A percentile compares a stretch with the other conserved stretches of the same genome.
phyloP scores from a whole-genome alignment of 2,329 filamentous ascomycete species.

The Cytospora leucostoma region DNA sequence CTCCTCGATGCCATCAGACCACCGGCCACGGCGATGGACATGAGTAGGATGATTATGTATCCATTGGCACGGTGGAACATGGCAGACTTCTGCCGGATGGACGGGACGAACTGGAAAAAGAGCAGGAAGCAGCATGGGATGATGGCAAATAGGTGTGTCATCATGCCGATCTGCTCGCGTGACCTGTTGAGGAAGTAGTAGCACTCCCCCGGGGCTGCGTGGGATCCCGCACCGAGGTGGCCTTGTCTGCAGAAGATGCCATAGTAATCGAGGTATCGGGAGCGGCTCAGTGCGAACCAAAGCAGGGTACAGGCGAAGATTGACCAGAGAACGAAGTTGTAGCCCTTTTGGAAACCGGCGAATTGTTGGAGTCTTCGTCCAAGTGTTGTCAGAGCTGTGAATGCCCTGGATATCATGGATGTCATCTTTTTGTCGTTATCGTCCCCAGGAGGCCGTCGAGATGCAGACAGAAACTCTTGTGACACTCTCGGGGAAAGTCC shows the following conservation, averaged over 20 bases:
- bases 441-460: not conserved
- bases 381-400: not conserved
- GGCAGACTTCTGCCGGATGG: constrained; percentile 48
- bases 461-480: constrained; percentile 1
- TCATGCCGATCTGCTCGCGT: constrained; percentile 43
- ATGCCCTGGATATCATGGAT: not conserved
- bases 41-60: constrained; percentile 54
- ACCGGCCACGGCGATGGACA: constrained; percentile 47
- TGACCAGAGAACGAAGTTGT: constrained; percentile 59
- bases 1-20: constrained; percentile 55
- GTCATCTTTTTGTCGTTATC: not conserved
- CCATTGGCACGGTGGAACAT: constrained; percentile 63
- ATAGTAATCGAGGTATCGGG: constrained; percentile 51
- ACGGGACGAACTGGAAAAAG: constrained; percentile 51
- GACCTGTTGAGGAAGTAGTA: constrained; percentile 26
- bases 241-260: constrained; percentile 38
- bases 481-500: constrained; percentile 11
- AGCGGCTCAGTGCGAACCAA: constrained; percentile 50
- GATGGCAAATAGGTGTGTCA: constrained; percentile 48
- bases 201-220: constrained; percentile 27
- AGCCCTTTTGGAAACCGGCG: constrained; percentile 57
- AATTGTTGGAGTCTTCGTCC: constrained; percentile 44
- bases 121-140: constrained; percentile 48
- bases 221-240: constrained; percentile 24
- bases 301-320: constrained; percentile 49